Evolutionary conservation across 2,329 filamentous ascomycete genomes (phyloP).

Genomic region (Nemania sp.): DNA sequence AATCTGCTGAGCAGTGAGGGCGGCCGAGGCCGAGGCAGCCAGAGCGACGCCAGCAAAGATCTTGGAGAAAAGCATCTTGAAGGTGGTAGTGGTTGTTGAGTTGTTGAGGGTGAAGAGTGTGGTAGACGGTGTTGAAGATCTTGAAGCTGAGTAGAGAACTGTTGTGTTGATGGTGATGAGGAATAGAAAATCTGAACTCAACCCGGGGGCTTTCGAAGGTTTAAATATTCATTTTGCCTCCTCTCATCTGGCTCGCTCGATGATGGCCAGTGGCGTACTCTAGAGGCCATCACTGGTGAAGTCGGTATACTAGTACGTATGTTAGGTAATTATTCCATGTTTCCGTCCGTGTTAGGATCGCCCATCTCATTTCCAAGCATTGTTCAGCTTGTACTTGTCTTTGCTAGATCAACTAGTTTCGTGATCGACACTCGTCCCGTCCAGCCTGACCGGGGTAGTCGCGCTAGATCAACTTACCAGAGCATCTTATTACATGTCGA

Average conservation of each 20-base stretch:
- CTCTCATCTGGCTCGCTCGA: no score
- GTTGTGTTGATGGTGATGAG: constrained; percentile 7
- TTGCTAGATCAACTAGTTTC: no score
- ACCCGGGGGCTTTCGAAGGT: not conserved
- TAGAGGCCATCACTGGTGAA: not conserved
- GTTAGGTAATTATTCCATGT: no score
- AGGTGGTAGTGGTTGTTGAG: not conserved
- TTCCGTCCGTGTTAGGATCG: not conserved
- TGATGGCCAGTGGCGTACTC: no score
- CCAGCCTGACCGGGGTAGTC: no score
- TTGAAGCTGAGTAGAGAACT: not conserved
- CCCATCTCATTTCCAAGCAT: not conserved
- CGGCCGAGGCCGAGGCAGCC: constrained; percentile 13
- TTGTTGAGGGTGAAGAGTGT: constrained; percentile 1
- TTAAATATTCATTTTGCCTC: constrained; percentile 13
- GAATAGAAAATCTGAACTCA: not conserved
- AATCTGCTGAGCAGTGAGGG: constrained; percentile 16
- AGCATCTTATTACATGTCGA: no score
- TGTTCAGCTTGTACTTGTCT: constrained; percentile 10
- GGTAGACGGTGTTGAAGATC: not conserved
- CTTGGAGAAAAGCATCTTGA: constrained; percentile 25
- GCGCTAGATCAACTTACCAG: no score
- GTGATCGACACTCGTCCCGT: no score
- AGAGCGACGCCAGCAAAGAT: constrained; percentile 21
- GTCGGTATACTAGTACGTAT: not conserved